Evolutionary conservation across 2,329 filamentous ascomycete species (phyloP).

Genomic region (Emericellopsis atlantica): DNA sequence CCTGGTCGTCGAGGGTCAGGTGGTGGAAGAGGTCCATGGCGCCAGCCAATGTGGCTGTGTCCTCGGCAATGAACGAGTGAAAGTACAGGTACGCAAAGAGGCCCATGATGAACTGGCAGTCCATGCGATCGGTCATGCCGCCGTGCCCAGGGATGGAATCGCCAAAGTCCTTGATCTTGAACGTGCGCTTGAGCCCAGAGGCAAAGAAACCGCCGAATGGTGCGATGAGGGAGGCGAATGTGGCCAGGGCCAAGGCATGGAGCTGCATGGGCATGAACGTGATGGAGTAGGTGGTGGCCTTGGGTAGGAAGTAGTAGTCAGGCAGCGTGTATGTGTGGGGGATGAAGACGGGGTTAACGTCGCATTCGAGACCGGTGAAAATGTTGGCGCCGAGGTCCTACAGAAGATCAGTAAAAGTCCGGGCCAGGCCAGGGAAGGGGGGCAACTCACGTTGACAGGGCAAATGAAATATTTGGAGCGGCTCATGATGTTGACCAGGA

Average conservation of each 20-base stretch:
- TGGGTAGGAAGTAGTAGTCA: conserved; percentile 58
- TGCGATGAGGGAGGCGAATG: conserved; percentile 91
- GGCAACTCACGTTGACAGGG: conserved; percentile 62
- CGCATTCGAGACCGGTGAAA: conserved; percentile 80
- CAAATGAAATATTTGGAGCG: conserved; percentile 97
- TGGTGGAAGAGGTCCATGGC: conserved; percentile 54
- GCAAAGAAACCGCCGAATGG: conserved; percentile 98
- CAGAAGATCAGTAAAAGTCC: conserved; percentile 6
- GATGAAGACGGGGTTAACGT: conserved; percentile 83
- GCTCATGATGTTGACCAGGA: conserved; percentile 73
- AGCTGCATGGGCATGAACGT: conserved; percentile 82
- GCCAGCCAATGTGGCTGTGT: conserved; percentile 21
- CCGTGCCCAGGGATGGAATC: conserved; percentile 96
- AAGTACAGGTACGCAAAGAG: conserved; percentile 99
- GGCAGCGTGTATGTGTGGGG: conserved; percentile 63
- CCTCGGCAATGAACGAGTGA: conserved; percentile 86
- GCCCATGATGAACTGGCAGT: conserved; percentile 99
- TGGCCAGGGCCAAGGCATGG: conserved; percentile 79
- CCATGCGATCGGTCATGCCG: conserved; percentile 97
- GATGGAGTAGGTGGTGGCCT: conserved; percentile 46
- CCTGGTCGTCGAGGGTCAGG: conserved; percentile 76
- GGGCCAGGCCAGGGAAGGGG: not conserved
- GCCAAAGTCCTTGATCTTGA: conserved; percentile 99
- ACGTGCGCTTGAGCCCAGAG: conserved; percentile 91
- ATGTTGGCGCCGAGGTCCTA: conserved; percentile 84